A percentile compares a stretch with the other conserved stretches of the same genome.
phyloP scores from a whole-genome alignment of 1,284 basidiomycete species.

The Boletus austroedulis region DNA sequence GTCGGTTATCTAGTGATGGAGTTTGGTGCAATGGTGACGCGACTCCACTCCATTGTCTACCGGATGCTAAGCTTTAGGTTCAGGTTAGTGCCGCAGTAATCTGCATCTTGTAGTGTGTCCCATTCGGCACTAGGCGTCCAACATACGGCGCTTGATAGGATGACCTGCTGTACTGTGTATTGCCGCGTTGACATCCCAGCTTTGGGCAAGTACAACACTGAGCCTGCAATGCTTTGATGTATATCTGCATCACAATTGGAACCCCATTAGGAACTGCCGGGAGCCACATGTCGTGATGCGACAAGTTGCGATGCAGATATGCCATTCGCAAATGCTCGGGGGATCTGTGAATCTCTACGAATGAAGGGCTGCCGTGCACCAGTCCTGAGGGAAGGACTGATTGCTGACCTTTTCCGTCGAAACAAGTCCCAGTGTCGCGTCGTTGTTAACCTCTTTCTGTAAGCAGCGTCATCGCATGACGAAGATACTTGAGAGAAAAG shows the following conservation, averaged over 20 bases:
- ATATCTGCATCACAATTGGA: slow-evolving; percentile 51
- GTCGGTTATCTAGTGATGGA: slow-evolving; percentile 22
- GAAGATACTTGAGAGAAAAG: slow-evolving; percentile 58
- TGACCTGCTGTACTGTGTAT: slow-evolving; percentile 39
- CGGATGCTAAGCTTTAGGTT: slow-evolving; percentile 43
- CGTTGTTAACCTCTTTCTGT: slow-evolving; percentile 49
- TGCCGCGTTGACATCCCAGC: slow-evolving; percentile 39
- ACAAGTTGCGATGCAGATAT: slow-evolving; percentile 30
- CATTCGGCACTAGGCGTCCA: slow-evolving; percentile 37
- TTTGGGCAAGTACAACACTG: slow-evolving; percentile 46
- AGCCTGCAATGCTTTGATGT: slow-evolving; percentile 52
- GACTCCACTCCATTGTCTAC: slow-evolving; percentile 43
- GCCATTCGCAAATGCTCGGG: slow-evolving; percentile 29
- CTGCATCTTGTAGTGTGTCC: slow-evolving; percentile 39
- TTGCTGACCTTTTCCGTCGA: slow-evolving; percentile 41
- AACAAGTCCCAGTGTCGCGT: slow-evolving; percentile 42
- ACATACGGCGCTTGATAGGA: slow-evolving; percentile 34
- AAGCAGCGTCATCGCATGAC: slow-evolving; percentile 55
- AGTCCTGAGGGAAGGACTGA: slow-evolving; percentile 36
- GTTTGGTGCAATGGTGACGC: slow-evolving; percentile 35
- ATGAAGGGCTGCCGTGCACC: slow-evolving; percentile 37
- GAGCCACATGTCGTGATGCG: slow-evolving; percentile 26
- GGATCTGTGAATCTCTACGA: slow-evolving; percentile 41
- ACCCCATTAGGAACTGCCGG: slow-evolving; percentile 39
- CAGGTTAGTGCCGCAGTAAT: slow-evolving; percentile 32